Evolutionary conservation across 257 asterid species (phyloP).

Genomic region (Solanum phureja): DNA sequence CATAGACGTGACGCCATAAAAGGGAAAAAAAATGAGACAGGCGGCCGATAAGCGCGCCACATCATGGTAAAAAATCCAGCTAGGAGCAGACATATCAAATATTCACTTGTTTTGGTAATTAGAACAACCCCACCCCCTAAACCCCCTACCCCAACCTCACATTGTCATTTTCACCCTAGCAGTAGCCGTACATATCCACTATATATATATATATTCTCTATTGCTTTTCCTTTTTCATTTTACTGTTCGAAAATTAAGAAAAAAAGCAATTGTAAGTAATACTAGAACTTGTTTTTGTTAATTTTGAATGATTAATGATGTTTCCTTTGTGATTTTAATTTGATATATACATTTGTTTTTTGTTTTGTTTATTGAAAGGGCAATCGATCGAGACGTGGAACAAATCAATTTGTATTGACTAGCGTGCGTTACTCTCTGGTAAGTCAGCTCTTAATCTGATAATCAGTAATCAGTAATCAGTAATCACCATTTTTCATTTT

Average conservation of each 20-base stretch:
- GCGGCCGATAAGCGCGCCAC: not conserved
- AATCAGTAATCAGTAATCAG: not conserved
- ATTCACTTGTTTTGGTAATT: not conserved
- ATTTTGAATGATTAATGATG: not conserved
- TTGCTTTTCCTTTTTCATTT: not conserved
- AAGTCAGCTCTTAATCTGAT: constrained; percentile 44
- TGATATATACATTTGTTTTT: not conserved
- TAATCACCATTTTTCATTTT: not conserved
- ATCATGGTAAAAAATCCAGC: not conserved
- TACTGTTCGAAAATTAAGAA: not conserved
- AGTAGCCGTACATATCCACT: not conserved
- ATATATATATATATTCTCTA: not conserved
- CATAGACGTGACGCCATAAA: not conserved
- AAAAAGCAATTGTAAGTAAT: not conserved
- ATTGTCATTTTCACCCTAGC: not conserved
- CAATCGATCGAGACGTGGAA: not conserved
- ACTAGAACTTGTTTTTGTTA: not conserved
- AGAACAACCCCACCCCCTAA: not conserved
- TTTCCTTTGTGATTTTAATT: not conserved
- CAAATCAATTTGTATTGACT: not conserved
- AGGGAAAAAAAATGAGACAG: not conserved
- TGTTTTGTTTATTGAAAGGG: constrained; percentile 1
- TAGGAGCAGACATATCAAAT: not conserved
- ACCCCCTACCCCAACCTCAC: not conserved
- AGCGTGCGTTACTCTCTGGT: constrained; percentile 29